Percentiles rank a stretch among this genome's conserved stretches.
Evolutionary conservation across 163 green algal genomes (phyloP).

Genomic region (Smithsoniella earleae): DNA sequence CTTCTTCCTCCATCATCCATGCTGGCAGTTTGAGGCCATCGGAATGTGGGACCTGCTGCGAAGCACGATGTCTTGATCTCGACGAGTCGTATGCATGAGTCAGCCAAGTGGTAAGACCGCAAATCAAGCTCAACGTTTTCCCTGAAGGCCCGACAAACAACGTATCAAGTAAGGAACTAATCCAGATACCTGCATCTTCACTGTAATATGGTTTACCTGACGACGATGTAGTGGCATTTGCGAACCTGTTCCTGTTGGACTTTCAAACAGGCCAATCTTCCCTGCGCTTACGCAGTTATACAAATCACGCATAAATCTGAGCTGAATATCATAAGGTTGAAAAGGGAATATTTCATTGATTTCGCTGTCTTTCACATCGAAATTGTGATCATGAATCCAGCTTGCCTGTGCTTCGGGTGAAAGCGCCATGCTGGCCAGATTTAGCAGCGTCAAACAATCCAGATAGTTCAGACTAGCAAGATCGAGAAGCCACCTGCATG

Average conservation of each 20-base stretch:
- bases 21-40: too few species aligned
- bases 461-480: background rate
- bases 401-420: background rate
- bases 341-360: constrained; percentile 49
- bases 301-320: constrained; percentile 69
- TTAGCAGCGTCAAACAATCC: background rate
- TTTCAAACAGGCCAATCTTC: constrained; percentile 78
- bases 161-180: too few species aligned
- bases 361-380: background rate
- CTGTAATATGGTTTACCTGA: too few species aligned
- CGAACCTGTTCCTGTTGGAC: constrained; percentile 60
- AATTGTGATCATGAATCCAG: background rate
- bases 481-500: background rate
- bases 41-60: too few species aligned
- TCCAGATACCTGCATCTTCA: too few species aligned
- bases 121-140: background rate
- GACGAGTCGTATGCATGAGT: background rate
- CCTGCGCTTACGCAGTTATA: constrained; percentile 49
- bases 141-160: too few species aligned
- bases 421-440: background rate
- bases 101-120: constrained; percentile 1
- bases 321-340: constrained; percentile 75
- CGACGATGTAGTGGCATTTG: too few species aligned
- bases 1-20: too few species aligned
- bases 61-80: too few species aligned